Percentiles rank a stretch among this genome's conserved stretches.
These are phyloP conservation scores for Mycena galopus DNA, from an alignment of 768 basidiomycete species.

Conservation along the genomic window DNA sequence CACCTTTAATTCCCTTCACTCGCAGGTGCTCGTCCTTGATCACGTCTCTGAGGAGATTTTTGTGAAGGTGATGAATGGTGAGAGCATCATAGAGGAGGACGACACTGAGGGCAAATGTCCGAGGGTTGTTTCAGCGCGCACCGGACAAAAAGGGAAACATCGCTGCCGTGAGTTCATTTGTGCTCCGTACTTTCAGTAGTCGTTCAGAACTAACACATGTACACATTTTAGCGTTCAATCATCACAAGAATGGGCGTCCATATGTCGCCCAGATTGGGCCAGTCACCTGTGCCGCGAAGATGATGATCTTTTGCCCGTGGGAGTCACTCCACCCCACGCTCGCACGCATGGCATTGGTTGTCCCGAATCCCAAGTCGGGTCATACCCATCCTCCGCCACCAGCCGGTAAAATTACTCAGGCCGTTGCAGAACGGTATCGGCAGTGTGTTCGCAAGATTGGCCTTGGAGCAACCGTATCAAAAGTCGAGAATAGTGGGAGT, in stretches of 20 bases:
- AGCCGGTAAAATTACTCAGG: constrained; percentile 11
- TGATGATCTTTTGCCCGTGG: constrained; percentile 14
- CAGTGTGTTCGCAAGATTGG: constrained; percentile 26
- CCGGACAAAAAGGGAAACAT: not conserved
- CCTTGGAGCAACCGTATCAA: constrained; percentile 14
- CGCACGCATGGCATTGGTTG: constrained; percentile 15
- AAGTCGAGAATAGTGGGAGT: constrained; percentile 24
- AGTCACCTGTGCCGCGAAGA: constrained; percentile 16
- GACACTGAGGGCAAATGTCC: constrained; percentile 9
- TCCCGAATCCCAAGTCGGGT: constrained; percentile 4
- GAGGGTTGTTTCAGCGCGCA: not conserved
- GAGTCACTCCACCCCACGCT: constrained; percentile 10
- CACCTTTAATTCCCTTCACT: not conserved
- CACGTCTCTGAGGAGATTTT: constrained; percentile 23
- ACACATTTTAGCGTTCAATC: constrained; percentile 15
- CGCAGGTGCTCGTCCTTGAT: constrained; percentile 12
- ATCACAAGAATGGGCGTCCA: constrained; percentile 18
- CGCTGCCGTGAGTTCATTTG: constrained; percentile 6
- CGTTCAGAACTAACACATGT: not conserved
- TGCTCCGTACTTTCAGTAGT: not conserved
- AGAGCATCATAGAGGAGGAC: constrained; percentile 16
- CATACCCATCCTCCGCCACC: constrained; percentile 12
- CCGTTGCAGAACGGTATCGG: constrained; percentile 16
- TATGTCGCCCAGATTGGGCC: constrained; percentile 8
- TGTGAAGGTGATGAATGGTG: constrained; percentile 18